Evolutionary conservation across 257 asterid species (phyloP), one percentile per base, ranked within the genome.

Genomic region (Plantago ovata): DNA sequence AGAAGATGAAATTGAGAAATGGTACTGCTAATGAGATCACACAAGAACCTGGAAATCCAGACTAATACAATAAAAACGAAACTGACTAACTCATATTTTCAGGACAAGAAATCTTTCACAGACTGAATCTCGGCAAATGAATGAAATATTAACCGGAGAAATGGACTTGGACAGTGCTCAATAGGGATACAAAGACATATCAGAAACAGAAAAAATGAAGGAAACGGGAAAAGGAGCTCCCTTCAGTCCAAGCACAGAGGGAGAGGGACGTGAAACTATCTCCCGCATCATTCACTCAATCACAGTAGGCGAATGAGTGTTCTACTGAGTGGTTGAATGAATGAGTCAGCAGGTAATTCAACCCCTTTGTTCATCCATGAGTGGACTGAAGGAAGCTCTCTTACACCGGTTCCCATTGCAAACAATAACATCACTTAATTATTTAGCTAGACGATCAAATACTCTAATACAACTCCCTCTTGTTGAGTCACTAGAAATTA

Each of bases 221-320:
- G 76, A 48, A 75, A 76, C 51, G 63, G 79, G 48, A 69, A 76
- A 85, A 86, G 95, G 96, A 91, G 94, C 94, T 89, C 94, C 95
- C 94, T 86, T 89, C 95, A 81, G 95, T 86, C 95, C 94, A 86
- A 86, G 84, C 89, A 84, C 65, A 64, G 94, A 80, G 69, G 74
- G 81, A 82, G 83, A 72, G 80, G 87, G 81, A 72, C 63, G 62
- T 79, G 78, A 81, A 84, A 86, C 77, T 86, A 80, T 84, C 97
- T 86, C 97, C 97, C 95, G 95, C 94, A 75, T 90, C 97, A 90
- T 90, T 84, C 95, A 82, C 79, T 84, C 97, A 86, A 75, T 72
- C 97, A 82, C 88, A 78, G 84, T 81, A 87, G 91, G 77, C 22
- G 44, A 15, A 2, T 61, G 5, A 28, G 62, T 41, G 44, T 77